A percentile compares a stretch with the other conserved stretches of the same genome.
Conservation (phyloP, 169 alveolate genomes). For the Haemoproteus tartakovskyi region DNA sequence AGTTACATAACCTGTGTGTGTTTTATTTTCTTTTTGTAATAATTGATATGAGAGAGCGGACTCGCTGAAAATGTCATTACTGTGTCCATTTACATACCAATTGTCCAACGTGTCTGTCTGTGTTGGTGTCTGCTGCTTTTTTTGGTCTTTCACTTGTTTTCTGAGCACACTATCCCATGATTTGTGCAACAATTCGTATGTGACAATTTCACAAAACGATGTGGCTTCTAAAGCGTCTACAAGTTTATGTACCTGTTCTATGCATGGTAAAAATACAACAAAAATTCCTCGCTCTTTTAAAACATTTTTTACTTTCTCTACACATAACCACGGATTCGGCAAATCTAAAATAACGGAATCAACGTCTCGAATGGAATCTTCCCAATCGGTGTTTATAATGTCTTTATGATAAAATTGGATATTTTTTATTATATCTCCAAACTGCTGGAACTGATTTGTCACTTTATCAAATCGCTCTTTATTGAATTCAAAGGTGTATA, state of each 20-base stretch:
- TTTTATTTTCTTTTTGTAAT: conserved; percentile 51
- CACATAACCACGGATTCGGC: conserved; percentile 90
- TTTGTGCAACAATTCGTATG: conserved; percentile 83
- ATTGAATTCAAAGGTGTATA: conserved; percentile 87
- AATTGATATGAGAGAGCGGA: background rate
- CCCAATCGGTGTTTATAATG: conserved; percentile 69
- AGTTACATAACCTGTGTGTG: conserved; percentile 62
- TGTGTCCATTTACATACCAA: background rate
- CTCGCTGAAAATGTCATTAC: background rate
- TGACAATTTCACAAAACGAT: conserved; percentile 70
- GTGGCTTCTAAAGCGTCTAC: conserved; percentile 65
- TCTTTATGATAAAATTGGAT: conserved; percentile 74
- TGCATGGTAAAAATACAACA: conserved; percentile 87
- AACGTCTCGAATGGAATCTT: conserved; percentile 67
- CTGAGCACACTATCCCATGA: conserved; percentile 78
- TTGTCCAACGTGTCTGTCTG: background rate
- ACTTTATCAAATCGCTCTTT: conserved; percentile 81
- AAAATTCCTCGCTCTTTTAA: conserved; percentile 78
- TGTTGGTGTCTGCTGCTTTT: background rate
- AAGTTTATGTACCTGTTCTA: conserved; percentile 86
- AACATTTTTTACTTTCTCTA: conserved; percentile 75
- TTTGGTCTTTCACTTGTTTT: background rate
- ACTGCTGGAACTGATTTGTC: conserved; percentile 63
- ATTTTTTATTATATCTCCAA: conserved; percentile 55
- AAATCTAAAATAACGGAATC: conserved; percentile 87